Evolutionary conservation across 345 rosid species (phyloP), one percentile per base, ranked within the genome.

Genomic region (Populus alba): DNA sequence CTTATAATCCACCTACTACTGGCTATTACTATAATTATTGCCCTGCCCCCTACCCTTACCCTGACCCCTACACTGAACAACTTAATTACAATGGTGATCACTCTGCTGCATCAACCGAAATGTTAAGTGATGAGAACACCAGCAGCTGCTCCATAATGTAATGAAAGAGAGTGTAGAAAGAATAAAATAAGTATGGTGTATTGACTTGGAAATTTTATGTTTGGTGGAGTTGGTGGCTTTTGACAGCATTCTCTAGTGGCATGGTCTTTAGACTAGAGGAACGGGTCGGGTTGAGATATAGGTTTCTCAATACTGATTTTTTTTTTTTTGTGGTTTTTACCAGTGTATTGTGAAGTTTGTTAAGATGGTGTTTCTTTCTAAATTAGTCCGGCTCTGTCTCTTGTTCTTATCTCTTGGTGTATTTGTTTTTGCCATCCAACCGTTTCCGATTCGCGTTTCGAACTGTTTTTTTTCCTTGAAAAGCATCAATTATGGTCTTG

Each of bases 121-220:
- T 83, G 85, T 84, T 86, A 82, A 84, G 83, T 80, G 92, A 87
- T 86, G 89, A 83, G 67, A 86, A 83, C 85, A 81, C 86, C 5
- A 49, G 80, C 80, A 76, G 85, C 86, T 89, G 92, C 73, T 83
- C 92, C 65, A 75, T 89, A 59, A 87, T 89, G 90, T 89, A 84
- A 81, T 29, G 2, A 9, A 39, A 22, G 73, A 66, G 66, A n/a
- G 31, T 73, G 71, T 45, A 12, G 81, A 33, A 20, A 33, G 43
- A 35, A 17, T 18, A 27, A 59, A 38, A 25, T 8, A 5, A 18
- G 20, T 6, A 10, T 51, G 68, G 23, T 29, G 75, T 17, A 79
- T 71, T 70, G 84, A 73, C 77, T 78, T 57, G 71, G 68, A 66
- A 39, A 37, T 72, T 71, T 71, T 61, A 77, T 29, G 41, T 67